These are phyloP conservation scores for Rhodomyrtus tomentosa DNA, from an alignment of 345 rosid species.

Conservation along the genomic window DNA sequence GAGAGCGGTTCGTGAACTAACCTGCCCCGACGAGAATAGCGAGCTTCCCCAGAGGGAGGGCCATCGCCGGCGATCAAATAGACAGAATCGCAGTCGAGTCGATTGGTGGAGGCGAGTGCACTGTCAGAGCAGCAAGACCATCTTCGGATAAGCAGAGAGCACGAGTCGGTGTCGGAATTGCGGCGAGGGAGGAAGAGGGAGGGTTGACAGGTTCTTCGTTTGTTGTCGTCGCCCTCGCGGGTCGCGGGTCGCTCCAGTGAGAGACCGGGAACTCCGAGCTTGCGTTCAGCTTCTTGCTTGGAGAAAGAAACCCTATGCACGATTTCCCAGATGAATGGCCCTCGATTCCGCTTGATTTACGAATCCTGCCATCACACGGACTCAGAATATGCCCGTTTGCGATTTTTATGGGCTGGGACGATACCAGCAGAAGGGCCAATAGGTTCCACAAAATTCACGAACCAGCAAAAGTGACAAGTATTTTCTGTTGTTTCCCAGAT, in stretches of 20 bases:
- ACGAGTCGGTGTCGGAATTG: background rate
- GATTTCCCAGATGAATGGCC: background rate
- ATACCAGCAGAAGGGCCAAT: background rate
- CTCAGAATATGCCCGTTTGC: background rate
- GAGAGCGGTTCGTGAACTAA: conserved; percentile 1
- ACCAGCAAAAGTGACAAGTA: no score
- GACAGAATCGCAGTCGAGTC: background rate
- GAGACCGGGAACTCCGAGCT: background rate
- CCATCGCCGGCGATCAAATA: conserved; percentile 14
- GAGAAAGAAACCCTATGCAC: background rate
- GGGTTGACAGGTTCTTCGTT: background rate
- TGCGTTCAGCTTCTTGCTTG: background rate
- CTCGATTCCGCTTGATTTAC: background rate
- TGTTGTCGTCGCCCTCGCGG: background rate
- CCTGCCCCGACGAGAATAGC: conserved; percentile 56
- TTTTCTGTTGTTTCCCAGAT: no score
- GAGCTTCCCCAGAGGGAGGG: conserved; percentile 50
- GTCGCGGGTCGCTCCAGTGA: background rate
- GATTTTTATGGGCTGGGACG: background rate
- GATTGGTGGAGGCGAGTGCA: background rate
- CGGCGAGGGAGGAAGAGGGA: background rate
- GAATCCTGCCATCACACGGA: background rate
- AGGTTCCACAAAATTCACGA: no score
- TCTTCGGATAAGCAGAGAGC: background rate
- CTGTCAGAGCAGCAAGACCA: background rate